Evolutionary conservation across 306 rosid genomes (phyloP).

Genomic region (Carpinus viminea): DNA sequence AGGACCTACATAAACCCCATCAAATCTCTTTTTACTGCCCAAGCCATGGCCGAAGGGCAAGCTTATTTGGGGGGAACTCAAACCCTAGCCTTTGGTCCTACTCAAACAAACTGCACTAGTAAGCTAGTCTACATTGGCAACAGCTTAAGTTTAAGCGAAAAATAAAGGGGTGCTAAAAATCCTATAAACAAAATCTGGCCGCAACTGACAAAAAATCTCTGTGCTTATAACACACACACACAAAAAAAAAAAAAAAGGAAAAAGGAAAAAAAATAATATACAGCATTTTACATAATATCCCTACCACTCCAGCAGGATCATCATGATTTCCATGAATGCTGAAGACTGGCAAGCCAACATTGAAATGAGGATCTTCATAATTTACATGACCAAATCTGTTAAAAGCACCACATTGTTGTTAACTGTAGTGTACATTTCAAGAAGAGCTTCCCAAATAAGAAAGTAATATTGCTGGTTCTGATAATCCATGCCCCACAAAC

Average conservation of each 20-base stretch:
- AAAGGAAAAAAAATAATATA: background rate
- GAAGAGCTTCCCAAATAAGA: background rate
- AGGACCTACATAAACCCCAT: too few relatives aligned
- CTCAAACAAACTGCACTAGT: background rate
- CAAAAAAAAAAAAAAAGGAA: background rate
- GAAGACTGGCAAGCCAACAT: constrained; percentile 95
- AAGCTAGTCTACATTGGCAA: background rate
- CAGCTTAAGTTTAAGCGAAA: background rate
- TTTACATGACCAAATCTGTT: constrained; percentile 95
- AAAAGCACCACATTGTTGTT: constrained; percentile 8
- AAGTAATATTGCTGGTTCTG: too few relatives aligned
- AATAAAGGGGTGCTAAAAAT: background rate
- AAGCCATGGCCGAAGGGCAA: constrained; percentile 11
- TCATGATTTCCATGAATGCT: constrained; percentile 98
- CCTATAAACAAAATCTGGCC: constrained; percentile 6
- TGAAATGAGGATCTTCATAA: constrained; percentile 96
- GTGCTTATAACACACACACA: background rate
- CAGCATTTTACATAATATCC: constrained; percentile 23
- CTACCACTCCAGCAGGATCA: constrained; percentile 99
- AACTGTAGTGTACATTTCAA: constrained; percentile 5
- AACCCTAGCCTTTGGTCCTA: background rate
- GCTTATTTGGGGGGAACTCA: background rate
- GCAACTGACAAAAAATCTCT: background rate
- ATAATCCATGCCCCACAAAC: too few relatives aligned
- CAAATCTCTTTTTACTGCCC: background rate